Conservation (phyloP, 176 grass and related monocot genomes). For the Bothriochloa decipiens region DNA sequence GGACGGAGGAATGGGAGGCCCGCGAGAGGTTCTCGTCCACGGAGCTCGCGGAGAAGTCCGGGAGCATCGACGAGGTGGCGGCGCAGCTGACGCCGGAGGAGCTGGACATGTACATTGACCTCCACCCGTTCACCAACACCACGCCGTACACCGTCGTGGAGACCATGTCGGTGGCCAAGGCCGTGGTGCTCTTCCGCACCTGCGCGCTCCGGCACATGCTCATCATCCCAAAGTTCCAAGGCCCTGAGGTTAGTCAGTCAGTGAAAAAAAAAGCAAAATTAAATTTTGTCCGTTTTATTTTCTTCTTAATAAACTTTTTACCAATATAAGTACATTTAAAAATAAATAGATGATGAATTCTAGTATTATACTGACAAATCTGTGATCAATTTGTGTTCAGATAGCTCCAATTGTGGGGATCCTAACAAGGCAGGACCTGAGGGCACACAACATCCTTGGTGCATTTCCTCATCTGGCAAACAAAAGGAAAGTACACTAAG, state of each 20-base stretch:
- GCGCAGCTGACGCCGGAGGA: constrained; percentile 59
- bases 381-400: constrained; percentile 47
- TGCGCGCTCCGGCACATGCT: constrained; percentile 87
- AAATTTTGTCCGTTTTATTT: background rate
- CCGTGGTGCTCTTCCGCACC: constrained; percentile 81
- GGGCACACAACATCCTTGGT: constrained; percentile 70
- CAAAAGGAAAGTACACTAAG: constrained; percentile 47
- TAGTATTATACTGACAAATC: background rate
- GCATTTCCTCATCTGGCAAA: constrained; percentile 69
- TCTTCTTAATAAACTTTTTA: background rate
- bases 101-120: constrained; percentile 80
- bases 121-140: constrained; percentile 89
- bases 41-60: constrained; percentile 65
- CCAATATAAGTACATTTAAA: background rate
- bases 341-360: background rate
- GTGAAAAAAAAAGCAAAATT: background rate
- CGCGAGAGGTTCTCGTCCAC: constrained; percentile 71
- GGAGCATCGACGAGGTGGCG: constrained; percentile 44
- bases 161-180: constrained; percentile 96
- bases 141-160: constrained; percentile 97
- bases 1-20: constrained; percentile 75
- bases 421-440: constrained; percentile 89
- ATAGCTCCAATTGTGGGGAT: constrained; percentile 85
- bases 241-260: constrained; percentile 57
- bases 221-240: constrained; percentile 90